Percentiles rank a stretch among this genome's conserved stretches.
Evolutionary conservation across 129 eudicot species (phyloP).

Genomic region (Silybum marianum): DNA sequence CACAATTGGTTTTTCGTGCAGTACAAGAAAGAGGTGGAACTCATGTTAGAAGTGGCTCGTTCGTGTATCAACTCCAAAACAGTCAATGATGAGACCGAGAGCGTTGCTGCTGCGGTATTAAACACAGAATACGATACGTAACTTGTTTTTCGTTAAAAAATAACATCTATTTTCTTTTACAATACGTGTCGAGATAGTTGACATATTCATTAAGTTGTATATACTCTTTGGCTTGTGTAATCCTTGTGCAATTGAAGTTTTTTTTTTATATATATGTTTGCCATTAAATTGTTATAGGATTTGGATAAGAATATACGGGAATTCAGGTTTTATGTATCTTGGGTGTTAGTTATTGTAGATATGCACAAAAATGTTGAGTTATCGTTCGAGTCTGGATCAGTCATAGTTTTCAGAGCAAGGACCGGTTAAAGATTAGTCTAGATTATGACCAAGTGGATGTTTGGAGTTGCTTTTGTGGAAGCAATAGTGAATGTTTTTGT

Average conservation of each 20-base stretch:
- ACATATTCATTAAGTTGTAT: slow-evolving; percentile 12
- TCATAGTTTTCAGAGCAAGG: neutral
- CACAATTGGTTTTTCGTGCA: slow-evolving; percentile 33
- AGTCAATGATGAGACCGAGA: slow-evolving; percentile 34
- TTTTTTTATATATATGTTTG: neutral
- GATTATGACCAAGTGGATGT: too few relatives aligned
- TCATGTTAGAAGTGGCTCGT: slow-evolving; percentile 73
- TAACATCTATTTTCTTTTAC: neutral
- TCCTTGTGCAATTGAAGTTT: neutral
- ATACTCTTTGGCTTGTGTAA: slow-evolving; percentile 18
- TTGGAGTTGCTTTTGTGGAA: neutral
- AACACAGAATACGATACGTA: slow-evolving; percentile 32
- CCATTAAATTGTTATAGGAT: neutral
- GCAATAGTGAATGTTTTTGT: neutral
- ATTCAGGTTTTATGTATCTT: neutral
- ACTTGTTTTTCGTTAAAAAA: neutral
- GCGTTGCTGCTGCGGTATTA: slow-evolving; percentile 25
- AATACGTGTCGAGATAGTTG: neutral
- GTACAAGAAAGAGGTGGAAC: slow-evolving; percentile 86
- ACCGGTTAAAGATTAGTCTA: too few relatives aligned
- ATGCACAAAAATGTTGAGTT: too few relatives aligned
- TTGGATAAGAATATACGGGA: neutral
- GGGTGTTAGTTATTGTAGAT: neutral
- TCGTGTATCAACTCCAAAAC: slow-evolving; percentile 54
- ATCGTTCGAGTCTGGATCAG: too few relatives aligned